phyloP scores from a whole-genome alignment of 768 basidiomycete genomes.

The Peribolospora baueri region DNA sequence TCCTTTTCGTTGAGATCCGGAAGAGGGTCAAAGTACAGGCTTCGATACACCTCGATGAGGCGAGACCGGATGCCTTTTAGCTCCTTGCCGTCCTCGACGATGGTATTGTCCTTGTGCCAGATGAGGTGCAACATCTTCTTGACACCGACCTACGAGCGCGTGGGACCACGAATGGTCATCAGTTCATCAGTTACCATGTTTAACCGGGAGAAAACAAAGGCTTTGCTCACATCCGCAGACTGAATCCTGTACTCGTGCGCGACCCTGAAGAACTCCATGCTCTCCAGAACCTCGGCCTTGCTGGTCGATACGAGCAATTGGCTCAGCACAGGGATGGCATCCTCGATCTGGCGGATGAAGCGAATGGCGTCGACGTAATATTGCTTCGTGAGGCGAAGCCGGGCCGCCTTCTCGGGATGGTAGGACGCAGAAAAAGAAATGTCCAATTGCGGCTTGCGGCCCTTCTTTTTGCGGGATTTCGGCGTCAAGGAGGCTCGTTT shows the following conservation, averaged over 20 bases:
- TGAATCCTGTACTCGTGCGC: conserved; percentile 59
- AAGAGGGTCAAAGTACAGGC: conserved; percentile 65
- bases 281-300: conserved; percentile 25
- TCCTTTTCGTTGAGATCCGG: conserved; percentile 43
- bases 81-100: conserved; percentile 41
- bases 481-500: conserved; percentile 20
- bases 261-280: conserved; percentile 54
- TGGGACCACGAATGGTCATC: too few species aligned
- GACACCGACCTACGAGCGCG: conserved; percentile 41
- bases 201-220: neutral
- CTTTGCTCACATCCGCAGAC: conserved; percentile 37
- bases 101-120: conserved; percentile 80
- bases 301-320: conserved; percentile 56
- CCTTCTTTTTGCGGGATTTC: conserved; percentile 5
- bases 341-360: conserved; percentile 50
- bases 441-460: conserved; percentile 26
- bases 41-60: conserved; percentile 67
- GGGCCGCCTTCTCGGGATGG: conserved; percentile 38
- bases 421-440: conserved; percentile 43
- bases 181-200: too few species aligned
- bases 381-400: conserved; percentile 49
- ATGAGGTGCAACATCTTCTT: conserved; percentile 92
- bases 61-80: conserved; percentile 67
- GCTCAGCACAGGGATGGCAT: conserved; percentile 35
- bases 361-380: conserved; percentile 63